Evolutionary conservation across 2,329 filamentous ascomycete genomes (phyloP), one percentile per base, ranked within the genome.

Genomic region (Colletotrichum acutatum): DNA sequence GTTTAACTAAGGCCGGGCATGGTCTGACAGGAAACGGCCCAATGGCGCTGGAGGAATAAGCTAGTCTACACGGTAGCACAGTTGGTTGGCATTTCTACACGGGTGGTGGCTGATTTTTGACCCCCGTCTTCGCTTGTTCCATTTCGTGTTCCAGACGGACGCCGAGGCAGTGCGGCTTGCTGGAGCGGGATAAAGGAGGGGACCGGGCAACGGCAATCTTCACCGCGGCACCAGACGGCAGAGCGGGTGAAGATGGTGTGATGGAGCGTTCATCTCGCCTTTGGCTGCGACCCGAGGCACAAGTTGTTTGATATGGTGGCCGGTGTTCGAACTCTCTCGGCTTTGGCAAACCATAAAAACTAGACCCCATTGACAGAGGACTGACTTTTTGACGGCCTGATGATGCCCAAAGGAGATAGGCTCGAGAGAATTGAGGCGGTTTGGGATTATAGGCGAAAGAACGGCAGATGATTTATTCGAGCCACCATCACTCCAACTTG

Each of bases 21-120:
- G 61, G 54, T 66, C 68, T 70, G 68, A 70, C 68, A 42, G 61
- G 34, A 58, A 60, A 32, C 61, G 30, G 28, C 24, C 68, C 61
- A 66, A 70, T 60, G 62, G 28, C 54, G 26, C 54, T 57, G 54
- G 26, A 3, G 8, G 26, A 30, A n/a, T 16, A 1, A n/a, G 26
- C 28, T 57, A 9, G 54, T 1, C 12, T 7, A 1, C 19, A 22
- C 42, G 37, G 37, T 42, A 42, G 19, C 16, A 8, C 57, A 7
- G 57, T 37, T 37, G 57, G 57, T 59, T 56, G 7, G 24, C 26
- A 56, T 5, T 26, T 37, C 57, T 42, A 32, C 54, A 57, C 28
- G 12, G 54, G 54, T 28, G 54, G 26, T 57, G 54, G 54, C 57
- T 59, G 57, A 59, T 42, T 30, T 9, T 53, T 16, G 53, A 28